These are phyloP conservation scores for Geosmithia morbida DNA, from an alignment of 2,329 filamentous ascomycete genomes.

Conservation along the genomic window DNA sequence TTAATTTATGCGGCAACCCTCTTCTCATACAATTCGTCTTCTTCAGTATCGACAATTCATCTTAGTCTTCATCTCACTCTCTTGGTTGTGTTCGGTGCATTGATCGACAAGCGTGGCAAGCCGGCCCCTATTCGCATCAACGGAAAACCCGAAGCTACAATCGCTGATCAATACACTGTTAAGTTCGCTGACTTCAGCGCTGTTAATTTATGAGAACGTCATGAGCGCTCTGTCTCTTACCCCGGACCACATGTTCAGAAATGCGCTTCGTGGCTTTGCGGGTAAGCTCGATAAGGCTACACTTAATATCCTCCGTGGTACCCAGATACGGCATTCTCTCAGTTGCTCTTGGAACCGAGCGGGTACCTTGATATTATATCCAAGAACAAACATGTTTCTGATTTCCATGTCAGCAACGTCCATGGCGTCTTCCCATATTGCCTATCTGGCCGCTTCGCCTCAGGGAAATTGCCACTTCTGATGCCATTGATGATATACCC, in stretches of 20 bases:
- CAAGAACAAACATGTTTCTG: neutral
- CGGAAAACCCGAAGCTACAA: conserved; percentile 1
- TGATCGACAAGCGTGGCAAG: conserved; percentile 8
- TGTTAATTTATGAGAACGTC: conserved; percentile 2
- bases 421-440: conserved; percentile 23
- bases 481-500: conserved; percentile 23
- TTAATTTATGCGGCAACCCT: no score
- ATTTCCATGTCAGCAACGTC: conserved; percentile 26
- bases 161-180: conserved; percentile 9
- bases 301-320: conserved; percentile 14
- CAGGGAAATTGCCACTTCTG: conserved; percentile 22
- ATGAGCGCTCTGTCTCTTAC: conserved; percentile 3
- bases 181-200: conserved; percentile 7
- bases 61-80: conserved; percentile 9
- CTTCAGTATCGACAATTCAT: conserved; percentile 6
- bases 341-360: conserved; percentile 25
- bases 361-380: conserved; percentile 7
- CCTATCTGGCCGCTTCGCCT: conserved; percentile 30
- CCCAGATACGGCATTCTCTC: conserved; percentile 29
- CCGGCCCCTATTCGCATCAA: conserved; percentile 12
- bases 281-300: conserved; percentile 4
- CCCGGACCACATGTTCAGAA: conserved; percentile 6
- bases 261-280: conserved; percentile 5
- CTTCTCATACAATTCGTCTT: neutral
- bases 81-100: conserved; percentile 8